A percentile compares a stretch with the other conserved stretches of the same genome.
Evolutionary conservation across 768 basidiomycete species (phyloP).

Genomic region (Pholiota conissans): DNA sequence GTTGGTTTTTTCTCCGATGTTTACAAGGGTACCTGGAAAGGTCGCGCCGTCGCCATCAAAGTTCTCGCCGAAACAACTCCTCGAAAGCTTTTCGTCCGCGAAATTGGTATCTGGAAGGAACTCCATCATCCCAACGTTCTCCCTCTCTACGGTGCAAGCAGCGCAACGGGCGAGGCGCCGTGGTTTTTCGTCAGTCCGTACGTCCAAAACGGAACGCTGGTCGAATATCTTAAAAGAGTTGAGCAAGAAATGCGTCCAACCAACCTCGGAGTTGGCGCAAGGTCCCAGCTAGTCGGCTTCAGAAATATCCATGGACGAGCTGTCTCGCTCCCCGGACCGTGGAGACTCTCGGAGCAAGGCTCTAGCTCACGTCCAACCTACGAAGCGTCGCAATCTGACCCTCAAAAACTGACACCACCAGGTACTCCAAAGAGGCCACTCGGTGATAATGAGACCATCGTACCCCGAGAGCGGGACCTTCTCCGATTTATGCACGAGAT

Average conservation of each 20-base stretch:
- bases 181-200: slow-evolving; percentile 84
- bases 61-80: slow-evolving; percentile 64
- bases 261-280: slow-evolving; percentile 19
- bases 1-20: slow-evolving; percentile 78
- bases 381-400: background rate
- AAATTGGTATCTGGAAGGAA: slow-evolving; percentile 71
- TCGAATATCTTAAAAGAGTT: slow-evolving; percentile 51
- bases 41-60: slow-evolving; percentile 69
- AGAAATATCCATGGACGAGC: slow-evolving; percentile 11
- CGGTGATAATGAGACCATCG: slow-evolving; percentile 10
- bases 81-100: slow-evolving; percentile 62
- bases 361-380: background rate
- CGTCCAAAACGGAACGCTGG: slow-evolving; percentile 62
- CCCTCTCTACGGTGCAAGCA: slow-evolving; percentile 76
- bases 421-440: slow-evolving; percentile 2
- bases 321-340: slow-evolving; percentile 14
- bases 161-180: slow-evolving; percentile 64
- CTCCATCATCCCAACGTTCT: slow-evolving; percentile 72
- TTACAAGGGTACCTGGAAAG: slow-evolving; percentile 74
- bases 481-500: slow-evolving; percentile 72
- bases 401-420: slow-evolving; percentile 11
- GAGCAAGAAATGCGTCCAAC: slow-evolving; percentile 21
- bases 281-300: slow-evolving; percentile 5
- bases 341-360: background rate
- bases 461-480: slow-evolving; percentile 40